Evolutionary conservation across 202 grass and related monocot species (phyloP), one percentile per base, ranked within the genome.

Genomic region (Digitaria exilis): DNA sequence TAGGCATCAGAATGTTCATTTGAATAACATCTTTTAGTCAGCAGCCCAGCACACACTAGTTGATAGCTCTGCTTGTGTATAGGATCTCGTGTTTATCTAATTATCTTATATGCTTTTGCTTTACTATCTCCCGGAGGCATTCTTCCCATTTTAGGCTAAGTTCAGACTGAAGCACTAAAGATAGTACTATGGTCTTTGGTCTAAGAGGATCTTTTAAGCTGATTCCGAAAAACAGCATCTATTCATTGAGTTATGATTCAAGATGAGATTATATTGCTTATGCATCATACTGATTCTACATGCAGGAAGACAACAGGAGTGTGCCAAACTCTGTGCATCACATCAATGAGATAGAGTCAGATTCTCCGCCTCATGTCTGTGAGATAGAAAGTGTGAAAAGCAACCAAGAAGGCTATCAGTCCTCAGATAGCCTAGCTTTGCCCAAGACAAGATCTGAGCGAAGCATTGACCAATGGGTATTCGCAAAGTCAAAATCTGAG

Each of bases 391-490:
- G 82, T 22, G 86, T 88, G 72, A 87, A 64, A 30, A 84, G 68
- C 50, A 66, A 82, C 81, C 85, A 88, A 46, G 82, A 95, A 77
- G 82, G 80, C 26, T 89, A 89, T 44, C 87, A 85, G 66, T 94
- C 89, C 74, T 88, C 89, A 32, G 88, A 83, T 41, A 85, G 46
- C 12, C 84, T 19, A 32, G 73, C 44, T 28, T 80, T 96, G 21
- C 54, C 37, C 14, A 96, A 94, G 62, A 96, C 78, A 81, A 92
- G 78, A 63, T 96, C 94, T 0, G 88, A 87, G 31, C 86, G 80
- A 86, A 93, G 94, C 81, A 91, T 96, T 80, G 94, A 94, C 50
- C 92, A 94, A 26, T 94, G 92, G 92, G 84, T 92, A 60, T 92
- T 94, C 42, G 84, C 92, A 17, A 94, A 94, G 75, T 92, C 90